Evolutionary conservation across 108 stramenopile genomes (phyloP).

Genomic region (Nitzschia sp.): DNA sequence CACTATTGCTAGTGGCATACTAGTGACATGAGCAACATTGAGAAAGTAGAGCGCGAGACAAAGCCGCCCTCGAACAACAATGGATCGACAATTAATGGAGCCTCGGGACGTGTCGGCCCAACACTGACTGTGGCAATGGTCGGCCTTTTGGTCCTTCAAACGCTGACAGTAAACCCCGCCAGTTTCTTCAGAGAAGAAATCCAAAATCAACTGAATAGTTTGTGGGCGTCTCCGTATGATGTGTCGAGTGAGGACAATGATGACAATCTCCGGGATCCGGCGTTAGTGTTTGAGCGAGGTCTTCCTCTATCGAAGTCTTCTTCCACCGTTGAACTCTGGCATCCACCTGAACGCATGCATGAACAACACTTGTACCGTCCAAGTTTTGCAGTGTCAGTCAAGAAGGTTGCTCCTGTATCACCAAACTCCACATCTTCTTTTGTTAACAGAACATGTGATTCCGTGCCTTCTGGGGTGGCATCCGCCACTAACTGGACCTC

Average conservation of each 20-base stretch:
- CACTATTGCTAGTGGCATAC: no score
- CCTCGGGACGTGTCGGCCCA: not conserved
- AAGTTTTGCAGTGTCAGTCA: constrained; percentile 1
- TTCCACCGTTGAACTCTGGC: not conserved
- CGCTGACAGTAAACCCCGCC: not conserved
- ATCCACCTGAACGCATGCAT: not conserved
- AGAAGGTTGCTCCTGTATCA: no score
- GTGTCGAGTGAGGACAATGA: no score
- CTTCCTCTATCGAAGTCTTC: not conserved
- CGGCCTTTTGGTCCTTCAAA: not conserved
- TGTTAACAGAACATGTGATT: no score
- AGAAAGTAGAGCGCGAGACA: no score
- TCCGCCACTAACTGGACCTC: no score
- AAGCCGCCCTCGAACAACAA: no score
- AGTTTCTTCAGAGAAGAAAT: not conserved
- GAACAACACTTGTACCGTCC: constrained; percentile 5
- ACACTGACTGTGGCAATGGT: not conserved
- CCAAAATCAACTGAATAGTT: not conserved
- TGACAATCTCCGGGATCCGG: not conserved
- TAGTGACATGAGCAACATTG: no score
- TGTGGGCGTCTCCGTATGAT: no score
- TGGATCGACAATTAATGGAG: not conserved
- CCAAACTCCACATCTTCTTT: no score
- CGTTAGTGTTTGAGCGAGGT: not conserved
- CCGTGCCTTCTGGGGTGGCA: no score